phyloP scores from a whole-genome alignment of 2,329 filamentous ascomycete genomes.

The Fusarium irregulare region DNA sequence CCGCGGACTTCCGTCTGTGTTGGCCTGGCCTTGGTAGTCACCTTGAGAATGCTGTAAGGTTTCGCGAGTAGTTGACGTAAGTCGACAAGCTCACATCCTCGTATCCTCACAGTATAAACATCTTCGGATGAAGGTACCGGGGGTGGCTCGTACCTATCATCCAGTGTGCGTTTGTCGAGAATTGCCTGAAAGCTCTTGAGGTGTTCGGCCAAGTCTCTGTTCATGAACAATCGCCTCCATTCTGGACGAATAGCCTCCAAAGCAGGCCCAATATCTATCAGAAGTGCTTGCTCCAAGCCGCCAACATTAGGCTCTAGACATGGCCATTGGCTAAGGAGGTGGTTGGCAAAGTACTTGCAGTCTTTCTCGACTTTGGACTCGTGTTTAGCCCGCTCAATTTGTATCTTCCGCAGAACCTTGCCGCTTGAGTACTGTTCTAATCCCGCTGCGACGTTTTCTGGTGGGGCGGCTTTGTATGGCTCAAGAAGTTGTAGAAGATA shows the following conservation, averaged over 20 bases:
- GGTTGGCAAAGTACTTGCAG: conserved; percentile 36
- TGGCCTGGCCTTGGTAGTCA: background rate
- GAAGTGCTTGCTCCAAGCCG: conserved; percentile 21
- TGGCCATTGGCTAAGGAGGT: conserved; percentile 43
- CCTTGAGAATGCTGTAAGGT: conserved; percentile 13
- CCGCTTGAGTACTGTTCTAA: conserved; percentile 39
- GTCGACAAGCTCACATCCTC: conserved; percentile 35
- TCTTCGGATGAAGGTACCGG: conserved; percentile 29
- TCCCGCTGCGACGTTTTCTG: conserved; percentile 5
- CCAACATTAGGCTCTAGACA: conserved; percentile 38
- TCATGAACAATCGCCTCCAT: conserved; percentile 42
- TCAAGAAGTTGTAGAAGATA: conserved; percentile 37
- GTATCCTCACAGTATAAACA: conserved; percentile 24
- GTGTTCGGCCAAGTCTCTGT: conserved; percentile 37
- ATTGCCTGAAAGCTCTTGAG: conserved; percentile 34
- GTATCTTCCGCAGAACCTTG: conserved; percentile 39
- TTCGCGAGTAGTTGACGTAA: conserved; percentile 34
- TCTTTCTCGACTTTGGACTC: conserved; percentile 42
- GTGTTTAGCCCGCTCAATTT: conserved; percentile 33
- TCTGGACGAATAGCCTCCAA: conserved; percentile 42
- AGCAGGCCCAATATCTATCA: conserved; percentile 41
- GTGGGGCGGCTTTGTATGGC: conserved; percentile 26
- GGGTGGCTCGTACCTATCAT: conserved; percentile 28
- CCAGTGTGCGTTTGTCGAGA: conserved; percentile 28
- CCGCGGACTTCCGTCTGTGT: background rate